Evolutionary conservation across 2,329 filamentous ascomycete genomes (phyloP), one percentile per base, ranked within the genome.

Genomic region (Penicillium janthinellum): DNA sequence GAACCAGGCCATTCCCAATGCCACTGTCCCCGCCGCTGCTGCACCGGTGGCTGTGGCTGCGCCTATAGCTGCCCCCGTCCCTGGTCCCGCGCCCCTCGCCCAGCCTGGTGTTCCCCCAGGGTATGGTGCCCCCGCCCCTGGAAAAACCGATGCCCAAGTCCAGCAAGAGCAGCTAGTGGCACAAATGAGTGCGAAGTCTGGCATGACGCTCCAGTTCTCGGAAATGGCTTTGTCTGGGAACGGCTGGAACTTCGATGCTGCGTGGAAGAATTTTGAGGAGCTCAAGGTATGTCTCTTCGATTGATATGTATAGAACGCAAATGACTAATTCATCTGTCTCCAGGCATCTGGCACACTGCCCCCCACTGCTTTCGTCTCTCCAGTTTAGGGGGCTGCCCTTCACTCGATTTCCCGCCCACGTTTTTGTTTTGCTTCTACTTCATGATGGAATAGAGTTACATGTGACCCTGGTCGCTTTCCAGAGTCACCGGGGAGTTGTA

Each of bases 151-250:
- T 41, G 77, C 79, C n/a, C 78, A 82, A 38, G 78, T 84, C 47
- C 85, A 90, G 65, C 85, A 90, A 67, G 85, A 89, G 64, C 86
- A 92, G 78, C 81, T 96, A 71, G 80, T 87, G 22, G 67, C 80
- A 20, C 88, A 95, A 72, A 83, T 97, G 54, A 89, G 87, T 64
- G 87, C 86, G 64, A 87, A 87, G 69, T 96, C 93, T 1, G 86
- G 88, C 58, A 92, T 99, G 87, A 95, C 86, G 8, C 77, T 88
- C 10, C 82, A 90, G 59, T 96, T 90, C 73, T 90, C 92, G 1
- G 85, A 88, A 66, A 85, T 96, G 81, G 97, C 94, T 69, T 82
- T 98, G 15, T 83, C 86, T 2, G 87, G 92, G 60, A 91, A 89
- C 58, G 85, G 83, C 39, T 98, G 92, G 92, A 86, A 96, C 72